These are phyloP conservation scores for Multifurca ochricompacta DNA, from an alignment of 768 basidiomycete species.

Conservation along the genomic window DNA sequence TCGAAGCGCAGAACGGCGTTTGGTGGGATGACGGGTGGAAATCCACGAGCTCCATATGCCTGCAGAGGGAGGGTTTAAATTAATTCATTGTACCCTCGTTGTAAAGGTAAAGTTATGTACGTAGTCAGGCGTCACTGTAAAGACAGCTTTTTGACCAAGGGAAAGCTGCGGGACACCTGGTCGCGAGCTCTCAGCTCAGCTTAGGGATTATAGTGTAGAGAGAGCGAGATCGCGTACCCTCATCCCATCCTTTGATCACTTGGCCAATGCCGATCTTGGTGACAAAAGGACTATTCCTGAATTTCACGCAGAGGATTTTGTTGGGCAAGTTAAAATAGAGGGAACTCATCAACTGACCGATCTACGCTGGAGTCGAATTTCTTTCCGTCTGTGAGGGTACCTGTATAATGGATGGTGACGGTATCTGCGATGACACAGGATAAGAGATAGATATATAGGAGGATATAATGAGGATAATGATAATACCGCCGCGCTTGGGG, in stretches of 20 bases:
- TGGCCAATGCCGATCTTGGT: conserved; percentile 72
- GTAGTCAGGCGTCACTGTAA: conserved; percentile 68
- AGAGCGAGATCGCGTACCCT: conserved; percentile 43
- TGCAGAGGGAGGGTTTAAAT: conserved; percentile 27
- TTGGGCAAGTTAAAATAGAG: conserved; percentile 9
- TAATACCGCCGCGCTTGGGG: conserved; percentile 65
- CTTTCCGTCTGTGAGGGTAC: conserved; percentile 54
- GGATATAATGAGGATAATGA: background rate
- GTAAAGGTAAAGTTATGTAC: conserved; percentile 38
- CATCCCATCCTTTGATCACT: conserved; percentile 89
- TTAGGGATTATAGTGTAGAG: background rate
- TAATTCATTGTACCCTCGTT: conserved; percentile 3
- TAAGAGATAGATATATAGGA: conserved; percentile 6
- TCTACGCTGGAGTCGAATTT: conserved; percentile 73
- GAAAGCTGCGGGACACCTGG: conserved; percentile 73
- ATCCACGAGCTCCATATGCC: conserved; percentile 71
- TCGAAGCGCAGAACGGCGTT: conserved; percentile 73
- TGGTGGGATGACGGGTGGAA: conserved; percentile 71
- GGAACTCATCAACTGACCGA: conserved; percentile 43
- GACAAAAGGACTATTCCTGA: conserved; percentile 51
- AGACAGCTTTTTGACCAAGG: conserved; percentile 60
- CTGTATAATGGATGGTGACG: conserved; percentile 75
- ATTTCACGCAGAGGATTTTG: background rate
- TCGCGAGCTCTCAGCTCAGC: conserved; percentile 13
- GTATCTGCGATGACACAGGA: conserved; percentile 38